These are phyloP conservation scores for Nowakowskiella sp. DNA, from an alignment of 192 early-diverging fungal genomes.

Conservation along the genomic window DNA sequence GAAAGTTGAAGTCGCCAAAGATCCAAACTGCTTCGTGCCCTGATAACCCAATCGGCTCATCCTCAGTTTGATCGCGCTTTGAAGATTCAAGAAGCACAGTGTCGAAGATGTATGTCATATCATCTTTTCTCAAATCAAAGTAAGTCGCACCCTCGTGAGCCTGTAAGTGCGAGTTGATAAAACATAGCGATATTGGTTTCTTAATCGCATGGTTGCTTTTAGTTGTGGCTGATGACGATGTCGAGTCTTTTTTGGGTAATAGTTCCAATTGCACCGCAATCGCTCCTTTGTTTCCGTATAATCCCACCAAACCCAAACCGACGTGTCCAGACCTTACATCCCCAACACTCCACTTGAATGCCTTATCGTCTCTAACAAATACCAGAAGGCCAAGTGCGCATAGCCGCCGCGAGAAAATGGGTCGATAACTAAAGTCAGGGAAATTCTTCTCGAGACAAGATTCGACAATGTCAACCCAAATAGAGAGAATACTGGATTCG, in stretches of 20 bases:
- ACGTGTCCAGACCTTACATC: slow-evolving; percentile 14
- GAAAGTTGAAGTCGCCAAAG: slow-evolving; percentile 33
- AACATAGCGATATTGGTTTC: slow-evolving; percentile 16
- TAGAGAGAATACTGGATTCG: background rate
- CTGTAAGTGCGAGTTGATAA: slow-evolving; percentile 25
- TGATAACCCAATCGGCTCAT: background rate
- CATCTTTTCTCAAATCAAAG: slow-evolving; percentile 25
- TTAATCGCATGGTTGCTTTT: background rate
- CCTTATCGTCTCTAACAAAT: slow-evolving; percentile 17
- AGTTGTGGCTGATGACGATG: background rate
- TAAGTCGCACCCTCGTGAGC: slow-evolving; percentile 26
- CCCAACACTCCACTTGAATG: no score
- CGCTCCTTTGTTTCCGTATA: slow-evolving; percentile 35
- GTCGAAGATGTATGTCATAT: slow-evolving; percentile 20
- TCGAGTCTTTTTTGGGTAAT: slow-evolving; percentile 7
- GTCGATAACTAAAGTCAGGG: slow-evolving; percentile 13
- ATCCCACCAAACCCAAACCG: slow-evolving; percentile 24
- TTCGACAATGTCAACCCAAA: background rate
- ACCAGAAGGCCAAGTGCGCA: slow-evolving; percentile 24
- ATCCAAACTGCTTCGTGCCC: slow-evolving; percentile 21
- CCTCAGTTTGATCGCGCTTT: background rate
- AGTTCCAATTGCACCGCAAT: slow-evolving; percentile 18
- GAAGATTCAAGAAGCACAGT: slow-evolving; percentile 13
- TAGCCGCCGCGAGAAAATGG: slow-evolving; percentile 11
- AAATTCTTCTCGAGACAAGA: background rate